Evolutionary conservation across 306 rosid genomes (phyloP), one percentile per base, ranked within the genome.

Genomic region (Vicia sativa): DNA sequence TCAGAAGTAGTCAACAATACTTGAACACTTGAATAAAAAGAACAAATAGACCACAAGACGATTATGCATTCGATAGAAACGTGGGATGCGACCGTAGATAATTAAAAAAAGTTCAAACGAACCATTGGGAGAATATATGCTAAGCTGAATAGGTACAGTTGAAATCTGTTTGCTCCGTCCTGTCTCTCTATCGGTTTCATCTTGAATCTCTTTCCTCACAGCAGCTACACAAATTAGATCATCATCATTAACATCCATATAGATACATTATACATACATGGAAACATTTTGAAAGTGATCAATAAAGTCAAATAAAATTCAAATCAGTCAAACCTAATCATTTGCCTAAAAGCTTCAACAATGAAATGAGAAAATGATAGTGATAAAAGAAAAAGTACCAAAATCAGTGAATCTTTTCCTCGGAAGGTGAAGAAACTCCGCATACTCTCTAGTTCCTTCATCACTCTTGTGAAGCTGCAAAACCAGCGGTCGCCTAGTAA

Each of bases 141-240:
- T 92, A 48, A 92, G 95, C 81, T 92, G 98, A 86, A 92, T 92
- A 7, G 98, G 98, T 38, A 92, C 95, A 63, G 75, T 87, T 5
- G 98, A 92, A 66, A 92, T 92, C 70, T 84, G 90, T 80, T 87
- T 92, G 72, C 54, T 14, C 41, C 91, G 90, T 39, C 98, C 98
- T 5, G 98, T 92, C 81, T 89, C 96, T 81, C 98, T 87, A 65
- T 92, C 98, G 2, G 98, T 92, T 84, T 92, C 98, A n/a, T 92
- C 98, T 65, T 79, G 74, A 77, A 92, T 92, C 78, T 92, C 98
- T 86, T 89, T 92, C 68, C 98, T 89, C 77, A 89, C 98, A 67
- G 89, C 96, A 83, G 80, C 98, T 92, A 77, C 79, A 68, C 48
- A 81, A 59, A 68, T 44, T 62, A 57, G 15, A 74, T 71, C 41